Conservation (phyloP, 164 flowering plant genomes). For the Warburgia ugandensis region DNA sequence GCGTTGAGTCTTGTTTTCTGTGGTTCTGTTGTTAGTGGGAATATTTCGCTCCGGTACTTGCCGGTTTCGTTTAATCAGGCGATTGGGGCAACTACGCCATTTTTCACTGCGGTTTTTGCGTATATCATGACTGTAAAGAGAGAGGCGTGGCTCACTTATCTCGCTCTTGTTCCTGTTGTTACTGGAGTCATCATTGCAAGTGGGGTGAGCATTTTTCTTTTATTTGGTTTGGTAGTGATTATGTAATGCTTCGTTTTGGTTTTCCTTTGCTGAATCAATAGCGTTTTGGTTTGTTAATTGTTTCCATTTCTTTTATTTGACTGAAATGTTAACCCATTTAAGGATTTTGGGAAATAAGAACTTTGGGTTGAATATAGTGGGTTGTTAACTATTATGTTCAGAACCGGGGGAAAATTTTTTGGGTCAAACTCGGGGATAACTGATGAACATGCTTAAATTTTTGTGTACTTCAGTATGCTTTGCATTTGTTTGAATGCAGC, state of each 20-base stretch:
- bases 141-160: slow-evolving; percentile 47
- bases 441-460: too few species aligned
- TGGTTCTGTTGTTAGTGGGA: slow-evolving; percentile 42
- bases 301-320: too few species aligned
- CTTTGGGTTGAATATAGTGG: too few species aligned
- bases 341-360: too few species aligned
- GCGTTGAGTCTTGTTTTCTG: slow-evolving; percentile 37
- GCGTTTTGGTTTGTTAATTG: too few species aligned
- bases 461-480: too few species aligned
- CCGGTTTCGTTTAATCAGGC: slow-evolving; percentile 55
- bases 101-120: slow-evolving; percentile 45
- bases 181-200: slow-evolving; percentile 45
- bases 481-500: too few species aligned
- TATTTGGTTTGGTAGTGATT: background rate
- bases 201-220: slow-evolving; percentile 27
- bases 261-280: too few species aligned
- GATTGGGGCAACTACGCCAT: slow-evolving; percentile 44
- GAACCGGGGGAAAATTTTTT: too few species aligned
- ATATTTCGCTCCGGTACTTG: slow-evolving; percentile 34
- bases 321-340: too few species aligned
- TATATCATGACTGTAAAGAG: slow-evolving; percentile 40
- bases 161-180: slow-evolving; percentile 43
- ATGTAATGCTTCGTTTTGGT: background rate
- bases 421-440: too few species aligned
- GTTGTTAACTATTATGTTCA: too few species aligned